Evolutionary conservation across 306 rosid species (phyloP).

Genomic region (Macrotyloma uniflorum): DNA sequence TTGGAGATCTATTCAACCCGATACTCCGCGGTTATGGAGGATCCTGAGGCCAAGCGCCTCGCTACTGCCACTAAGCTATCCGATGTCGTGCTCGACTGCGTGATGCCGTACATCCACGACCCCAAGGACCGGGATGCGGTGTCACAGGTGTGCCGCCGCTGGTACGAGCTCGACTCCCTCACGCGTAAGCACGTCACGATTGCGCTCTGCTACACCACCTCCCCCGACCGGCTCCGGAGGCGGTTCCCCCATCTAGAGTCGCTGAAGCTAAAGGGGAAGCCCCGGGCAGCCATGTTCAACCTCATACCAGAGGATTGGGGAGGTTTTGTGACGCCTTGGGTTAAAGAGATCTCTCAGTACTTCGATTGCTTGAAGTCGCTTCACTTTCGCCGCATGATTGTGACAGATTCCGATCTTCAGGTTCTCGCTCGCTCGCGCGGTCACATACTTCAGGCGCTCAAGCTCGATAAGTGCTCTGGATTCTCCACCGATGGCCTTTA

Average conservation of each 20-base stretch:
- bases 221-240: constrained; percentile 68
- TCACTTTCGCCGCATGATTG: constrained; percentile 95
- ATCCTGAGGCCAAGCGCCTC: not conserved
- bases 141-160: constrained; percentile 80
- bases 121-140: constrained; percentile 79
- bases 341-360: constrained; percentile 59
- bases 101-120: constrained; percentile 83
- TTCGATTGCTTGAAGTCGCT: constrained; percentile 70
- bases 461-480: constrained; percentile 93
- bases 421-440: constrained; percentile 67
- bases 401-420: constrained; percentile 78
- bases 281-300: constrained; percentile 96
- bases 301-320: constrained; percentile 98
- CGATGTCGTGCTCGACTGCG: constrained; percentile 70
- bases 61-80: constrained; percentile 30
- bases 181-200: constrained; percentile 96
- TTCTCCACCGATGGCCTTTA: constrained; percentile 87
- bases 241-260: constrained; percentile 82
- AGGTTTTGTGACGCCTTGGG: constrained; percentile 89
- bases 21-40: not conserved
- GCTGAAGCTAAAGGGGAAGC: constrained; percentile 83
- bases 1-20: not conserved
- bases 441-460: constrained; percentile 67
- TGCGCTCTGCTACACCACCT: constrained; percentile 90
- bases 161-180: constrained; percentile 86